phyloP scores from a whole-genome alignment of 345 rosid genomes.

The Noccaea bulbosa region DNA sequence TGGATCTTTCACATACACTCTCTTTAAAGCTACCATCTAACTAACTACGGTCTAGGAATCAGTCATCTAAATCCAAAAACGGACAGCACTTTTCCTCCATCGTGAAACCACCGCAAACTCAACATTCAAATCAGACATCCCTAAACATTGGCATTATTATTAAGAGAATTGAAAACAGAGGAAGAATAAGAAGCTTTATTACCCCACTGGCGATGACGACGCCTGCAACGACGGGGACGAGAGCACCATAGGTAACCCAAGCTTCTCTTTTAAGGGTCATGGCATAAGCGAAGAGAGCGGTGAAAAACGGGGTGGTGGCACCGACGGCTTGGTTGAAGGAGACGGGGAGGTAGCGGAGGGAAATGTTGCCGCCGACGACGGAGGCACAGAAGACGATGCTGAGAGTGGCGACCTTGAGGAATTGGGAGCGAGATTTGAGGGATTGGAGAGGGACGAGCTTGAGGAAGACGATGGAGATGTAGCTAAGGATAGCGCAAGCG shows the following conservation, averaged over 20 bases:
- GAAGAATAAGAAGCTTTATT: conserved; percentile 39
- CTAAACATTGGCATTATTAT: neutral
- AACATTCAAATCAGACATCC: conserved; percentile 15
- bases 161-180: conserved; percentile 34
- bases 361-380: conserved; percentile 93
- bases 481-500: conserved; percentile 84
- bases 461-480: conserved; percentile 82
- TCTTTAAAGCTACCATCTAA: neutral
- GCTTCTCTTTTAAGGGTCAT: conserved; percentile 86
- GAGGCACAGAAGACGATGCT: conserved; percentile 89
- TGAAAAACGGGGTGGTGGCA: conserved; percentile 92
- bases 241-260: conserved; percentile 86
- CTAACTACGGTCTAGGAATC: neutral
- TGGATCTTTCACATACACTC: neutral
- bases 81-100: too few species aligned
- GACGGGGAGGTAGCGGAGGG: conserved; percentile 83
- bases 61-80: neutral
- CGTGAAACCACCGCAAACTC: too few species aligned
- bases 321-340: conserved; percentile 97
- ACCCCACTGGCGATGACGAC: conserved; percentile 95
- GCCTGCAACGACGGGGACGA: conserved; percentile 84
- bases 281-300: conserved; percentile 81
- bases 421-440: conserved; percentile 74
- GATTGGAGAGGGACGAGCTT: conserved; percentile 84
- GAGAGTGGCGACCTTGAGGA: conserved; percentile 76